Evolutionary conservation across 805 yeast species (phyloP).

Genomic region (Saccharomycopsis olivae): DNA sequence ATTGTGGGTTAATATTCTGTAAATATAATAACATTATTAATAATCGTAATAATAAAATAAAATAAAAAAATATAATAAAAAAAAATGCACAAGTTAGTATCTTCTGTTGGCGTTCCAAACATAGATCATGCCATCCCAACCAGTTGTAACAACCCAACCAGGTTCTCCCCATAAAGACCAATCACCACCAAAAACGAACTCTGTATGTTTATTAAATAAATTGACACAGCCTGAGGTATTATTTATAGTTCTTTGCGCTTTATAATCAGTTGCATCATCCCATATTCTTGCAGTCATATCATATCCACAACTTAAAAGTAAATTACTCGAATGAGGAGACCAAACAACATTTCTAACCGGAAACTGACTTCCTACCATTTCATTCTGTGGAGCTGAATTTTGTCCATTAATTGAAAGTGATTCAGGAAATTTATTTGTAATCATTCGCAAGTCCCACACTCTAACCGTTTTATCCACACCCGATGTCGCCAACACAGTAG

Average conservation of each 20-base stretch:
- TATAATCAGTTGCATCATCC: constrained; percentile 59
- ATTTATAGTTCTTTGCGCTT: constrained; percentile 27
- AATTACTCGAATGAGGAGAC: constrained; percentile 79
- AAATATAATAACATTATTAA: too few species aligned
- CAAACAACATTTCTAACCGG: constrained; percentile 77
- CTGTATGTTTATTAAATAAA: constrained; percentile 62
- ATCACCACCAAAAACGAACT: constrained; percentile 88
- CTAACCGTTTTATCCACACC: constrained; percentile 85
- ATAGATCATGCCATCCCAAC: constrained; percentile 94
- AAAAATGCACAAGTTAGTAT: background rate
- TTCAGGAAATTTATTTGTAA: constrained; percentile 28
- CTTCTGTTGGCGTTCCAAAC: constrained; percentile 57
- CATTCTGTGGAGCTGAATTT: constrained; percentile 65
- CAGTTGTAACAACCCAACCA: constrained; percentile 90
- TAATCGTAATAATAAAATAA: background rate
- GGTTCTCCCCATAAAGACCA: constrained; percentile 96
- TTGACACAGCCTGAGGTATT: constrained; percentile 40
- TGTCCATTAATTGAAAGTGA: constrained; percentile 23
- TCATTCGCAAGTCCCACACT: constrained; percentile 82
- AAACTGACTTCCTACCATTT: constrained; percentile 76
- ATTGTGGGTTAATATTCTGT: background rate
- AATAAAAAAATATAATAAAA: background rate
- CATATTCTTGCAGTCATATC: constrained; percentile 91
- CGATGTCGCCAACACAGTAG: constrained; percentile 71
- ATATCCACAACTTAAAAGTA: constrained; percentile 67